Evolutionary conservation across 805 yeast genomes (phyloP).

Genomic region (Clavispora santaluciae): DNA sequence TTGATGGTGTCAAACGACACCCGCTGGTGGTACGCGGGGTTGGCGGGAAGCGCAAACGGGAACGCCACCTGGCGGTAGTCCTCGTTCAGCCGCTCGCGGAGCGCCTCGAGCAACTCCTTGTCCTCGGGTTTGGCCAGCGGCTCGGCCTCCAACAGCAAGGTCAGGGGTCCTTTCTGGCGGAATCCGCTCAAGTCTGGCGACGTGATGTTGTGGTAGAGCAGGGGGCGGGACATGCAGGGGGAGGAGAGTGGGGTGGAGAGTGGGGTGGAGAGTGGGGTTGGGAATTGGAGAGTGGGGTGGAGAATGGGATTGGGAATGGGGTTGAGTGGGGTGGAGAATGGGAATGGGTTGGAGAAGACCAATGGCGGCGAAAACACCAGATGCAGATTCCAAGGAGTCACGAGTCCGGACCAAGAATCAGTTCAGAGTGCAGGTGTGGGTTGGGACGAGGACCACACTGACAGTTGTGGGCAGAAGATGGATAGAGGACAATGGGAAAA

Average conservation of each 20-base stretch:
- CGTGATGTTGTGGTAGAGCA: constrained; percentile 10
- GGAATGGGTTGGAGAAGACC: no score
- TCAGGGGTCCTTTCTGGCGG: background rate
- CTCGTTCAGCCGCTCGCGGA: constrained; percentile 10
- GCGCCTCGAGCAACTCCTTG: constrained; percentile 7
- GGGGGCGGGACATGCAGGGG: constrained; percentile 6
- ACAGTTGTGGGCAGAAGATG: no score
- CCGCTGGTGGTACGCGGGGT: constrained; percentile 23
- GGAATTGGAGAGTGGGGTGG: no score
- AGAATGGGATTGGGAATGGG: no score
- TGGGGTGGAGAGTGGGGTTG: background rate
- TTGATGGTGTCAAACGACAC: constrained; percentile 56
- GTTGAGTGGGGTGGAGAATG: no score
- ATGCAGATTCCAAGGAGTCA: no score
- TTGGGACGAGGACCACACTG: no score
- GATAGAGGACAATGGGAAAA: no score
- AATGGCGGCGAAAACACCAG: no score
- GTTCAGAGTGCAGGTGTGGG: no score
- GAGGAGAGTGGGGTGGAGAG: background rate
- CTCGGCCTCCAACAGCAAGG: background rate
- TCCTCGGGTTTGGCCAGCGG: background rate
- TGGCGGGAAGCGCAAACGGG: constrained; percentile 2
- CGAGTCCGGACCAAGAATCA: no score
- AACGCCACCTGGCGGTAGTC: constrained; percentile 10
- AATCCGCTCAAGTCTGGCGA: constrained; percentile 12